Conservation (phyloP, 805 yeast genomes). For the Saccharomycopsis fermentans region DNA sequence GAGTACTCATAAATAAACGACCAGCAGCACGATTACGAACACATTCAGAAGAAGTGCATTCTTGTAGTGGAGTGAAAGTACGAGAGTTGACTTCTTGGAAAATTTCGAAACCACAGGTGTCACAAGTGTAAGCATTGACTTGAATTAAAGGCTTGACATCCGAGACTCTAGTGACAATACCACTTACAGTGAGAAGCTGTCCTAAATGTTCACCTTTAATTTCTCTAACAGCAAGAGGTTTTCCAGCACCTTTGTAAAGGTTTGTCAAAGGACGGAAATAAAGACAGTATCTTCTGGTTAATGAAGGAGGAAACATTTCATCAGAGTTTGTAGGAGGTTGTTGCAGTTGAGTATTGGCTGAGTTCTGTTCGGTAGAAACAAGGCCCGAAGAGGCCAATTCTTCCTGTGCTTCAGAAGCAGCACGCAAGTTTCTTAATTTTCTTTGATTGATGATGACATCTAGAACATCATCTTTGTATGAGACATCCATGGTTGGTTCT, state of each 20-base stretch:
- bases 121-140: conserved; percentile 95
- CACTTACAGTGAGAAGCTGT: conserved; percentile 78
- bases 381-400: conserved; percentile 41
- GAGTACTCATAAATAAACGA: conserved; percentile 79
- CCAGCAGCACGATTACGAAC: conserved; percentile 72
- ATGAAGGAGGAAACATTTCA: conserved; percentile 70
- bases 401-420: conserved; percentile 55
- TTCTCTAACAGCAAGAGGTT: conserved; percentile 80
- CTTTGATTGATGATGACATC: conserved; percentile 92
- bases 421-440: conserved; percentile 66
- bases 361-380: conserved; percentile 24
- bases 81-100: conserved; percentile 88
- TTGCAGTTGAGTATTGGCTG: conserved; percentile 20
- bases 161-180: conserved; percentile 89
- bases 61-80: conserved; percentile 76
- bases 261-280: conserved; percentile 75
- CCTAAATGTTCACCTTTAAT: conserved; percentile 80
- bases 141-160: conserved; percentile 90
- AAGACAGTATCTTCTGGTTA: conserved; percentile 77
- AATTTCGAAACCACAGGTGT: conserved; percentile 91
- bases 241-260: conserved; percentile 27
- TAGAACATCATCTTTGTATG: conserved; percentile 78
- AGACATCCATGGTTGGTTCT: conserved; percentile 67
- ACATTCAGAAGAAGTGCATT: conserved; percentile 81
- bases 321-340: conserved; percentile 15